A percentile compares a stretch with the other conserved stretches of the same genome.
Conservation (phyloP, 1,139 yeast species). For the Pneumocystis jirovecii region DNA sequence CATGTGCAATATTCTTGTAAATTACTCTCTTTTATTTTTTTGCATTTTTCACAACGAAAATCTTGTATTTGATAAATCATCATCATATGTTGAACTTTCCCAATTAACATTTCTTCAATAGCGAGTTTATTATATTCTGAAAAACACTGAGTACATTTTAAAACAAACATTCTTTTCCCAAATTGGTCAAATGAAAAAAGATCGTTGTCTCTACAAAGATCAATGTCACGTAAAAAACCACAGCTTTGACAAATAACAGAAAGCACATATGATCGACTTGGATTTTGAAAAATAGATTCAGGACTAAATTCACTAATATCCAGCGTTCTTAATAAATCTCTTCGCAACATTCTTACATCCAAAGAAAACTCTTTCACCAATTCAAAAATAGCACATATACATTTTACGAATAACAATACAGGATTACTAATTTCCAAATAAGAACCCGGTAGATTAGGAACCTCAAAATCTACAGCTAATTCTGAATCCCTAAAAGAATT, state of each 20-base stretch:
- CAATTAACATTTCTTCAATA: slow-evolving; percentile 65
- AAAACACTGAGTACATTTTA: slow-evolving; percentile 48
- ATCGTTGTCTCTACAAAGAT: slow-evolving; percentile 56
- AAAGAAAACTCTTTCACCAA: slow-evolving; percentile 49
- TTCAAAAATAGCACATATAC: slow-evolving; percentile 54
- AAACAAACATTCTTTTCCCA: slow-evolving; percentile 13
- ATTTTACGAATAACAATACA: slow-evolving; percentile 62
- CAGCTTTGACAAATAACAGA: slow-evolving; percentile 71
- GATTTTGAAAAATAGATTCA: slow-evolving; percentile 61
- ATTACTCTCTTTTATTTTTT: slow-evolving; percentile 48
- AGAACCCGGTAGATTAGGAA: slow-evolving; percentile 63
- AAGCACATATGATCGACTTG: slow-evolving; percentile 22
- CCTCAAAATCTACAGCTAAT: slow-evolving; percentile 46
- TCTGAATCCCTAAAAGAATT: slow-evolving; percentile 60
- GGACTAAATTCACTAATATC: slow-evolving; percentile 74
- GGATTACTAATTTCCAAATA: slow-evolving; percentile 52
- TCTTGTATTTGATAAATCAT: slow-evolving; percentile 67
- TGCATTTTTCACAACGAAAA: slow-evolving; percentile 63
- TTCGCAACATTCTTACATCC: slow-evolving; percentile 61
- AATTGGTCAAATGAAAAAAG: slow-evolving; percentile 12
- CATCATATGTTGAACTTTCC: slow-evolving; percentile 41
- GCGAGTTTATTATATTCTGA: slow-evolving; percentile 49
- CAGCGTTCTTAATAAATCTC: slow-evolving; percentile 54
- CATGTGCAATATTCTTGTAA: slow-evolving; percentile 69
- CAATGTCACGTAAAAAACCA: slow-evolving; percentile 57